Percentiles rank a stretch among this genome's conserved stretches.
Evolutionary conservation across 768 basidiomycete genomes (phyloP).

Genomic region (Sistotremastrum niveocremeum): DNA sequence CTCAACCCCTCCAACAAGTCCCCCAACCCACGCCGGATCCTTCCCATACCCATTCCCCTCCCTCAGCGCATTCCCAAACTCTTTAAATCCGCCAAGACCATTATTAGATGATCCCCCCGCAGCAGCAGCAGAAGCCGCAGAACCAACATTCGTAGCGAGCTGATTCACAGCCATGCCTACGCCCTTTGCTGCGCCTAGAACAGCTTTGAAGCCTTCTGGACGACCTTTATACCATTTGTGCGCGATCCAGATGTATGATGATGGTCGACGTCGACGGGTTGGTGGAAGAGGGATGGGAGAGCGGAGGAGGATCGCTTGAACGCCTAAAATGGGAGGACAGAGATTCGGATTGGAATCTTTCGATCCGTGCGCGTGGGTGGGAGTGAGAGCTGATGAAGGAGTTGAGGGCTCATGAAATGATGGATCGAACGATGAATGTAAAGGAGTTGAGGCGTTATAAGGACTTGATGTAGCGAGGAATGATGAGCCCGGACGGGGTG

Average conservation of each 20-base stretch:
- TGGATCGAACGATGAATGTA: slow-evolving; percentile 2
- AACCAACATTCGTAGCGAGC: neutral
- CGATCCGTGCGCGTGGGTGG: slow-evolving; percentile 1
- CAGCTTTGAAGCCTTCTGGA: slow-evolving; percentile 28
- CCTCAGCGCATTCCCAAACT: slow-evolving; percentile 10
- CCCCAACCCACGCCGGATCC: slow-evolving; percentile 2
- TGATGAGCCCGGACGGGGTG: neutral
- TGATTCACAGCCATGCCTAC: too few species aligned
- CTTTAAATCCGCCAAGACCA: too few species aligned
- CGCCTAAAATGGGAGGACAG: neutral
- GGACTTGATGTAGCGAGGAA: neutral
- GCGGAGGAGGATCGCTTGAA: slow-evolving; percentile 10
- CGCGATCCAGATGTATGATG: slow-evolving; percentile 61
- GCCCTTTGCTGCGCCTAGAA: too few species aligned
- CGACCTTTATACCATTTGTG: slow-evolving; percentile 59
- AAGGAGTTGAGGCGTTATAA: slow-evolving; percentile 10
- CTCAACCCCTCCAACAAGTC: slow-evolving; percentile 34
- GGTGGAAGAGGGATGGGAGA: too few species aligned
- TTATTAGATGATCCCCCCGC: neutral
- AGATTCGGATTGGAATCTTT: slow-evolving; percentile 1
- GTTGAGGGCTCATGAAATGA: slow-evolving; percentile 4
- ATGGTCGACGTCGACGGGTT: too few species aligned
- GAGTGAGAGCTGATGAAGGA: slow-evolving; percentile 4
- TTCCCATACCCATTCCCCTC: slow-evolving; percentile 9
- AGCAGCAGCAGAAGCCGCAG: slow-evolving; percentile 1